Percentiles rank a stretch among this genome's conserved stretches.
phyloP scores from a whole-genome alignment of 2,329 filamentous ascomycete genomes.

The Sarocladiaceae sp. region DNA sequence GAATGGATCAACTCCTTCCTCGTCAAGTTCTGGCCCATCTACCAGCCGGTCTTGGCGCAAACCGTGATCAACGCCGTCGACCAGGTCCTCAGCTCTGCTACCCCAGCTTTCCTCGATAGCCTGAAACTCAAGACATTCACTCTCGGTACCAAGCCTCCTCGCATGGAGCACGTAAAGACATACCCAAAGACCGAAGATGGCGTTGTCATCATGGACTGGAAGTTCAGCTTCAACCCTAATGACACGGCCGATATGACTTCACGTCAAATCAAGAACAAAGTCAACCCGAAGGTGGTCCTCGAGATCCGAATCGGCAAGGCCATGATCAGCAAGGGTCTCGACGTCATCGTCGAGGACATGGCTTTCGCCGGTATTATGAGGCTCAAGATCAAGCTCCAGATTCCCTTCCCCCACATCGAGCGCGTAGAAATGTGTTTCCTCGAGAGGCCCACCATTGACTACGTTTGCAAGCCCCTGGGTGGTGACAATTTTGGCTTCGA shows the following conservation, averaged over 20 bases:
- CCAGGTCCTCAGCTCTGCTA: conserved; percentile 88
- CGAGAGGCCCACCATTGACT: conserved; percentile 83
- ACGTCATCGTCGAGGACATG: conserved; percentile 98
- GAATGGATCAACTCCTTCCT: conserved; percentile 99
- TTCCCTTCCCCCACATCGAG: conserved; percentile 92
- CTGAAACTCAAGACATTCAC: conserved; percentile 90
- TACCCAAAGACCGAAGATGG: conserved; percentile 95
- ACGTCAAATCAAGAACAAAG: conserved; percentile 85
- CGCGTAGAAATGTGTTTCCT: conserved; percentile 93
- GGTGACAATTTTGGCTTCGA: conserved; percentile 95
- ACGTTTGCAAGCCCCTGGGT: conserved; percentile 94
- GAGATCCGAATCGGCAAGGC: conserved; percentile 94
- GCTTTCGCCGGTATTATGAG: conserved; percentile 93
- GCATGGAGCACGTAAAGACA: conserved; percentile 96
- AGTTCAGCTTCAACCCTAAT: conserved; percentile 97
- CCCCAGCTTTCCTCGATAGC: conserved; percentile 87
- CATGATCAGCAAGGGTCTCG: conserved; percentile 92
- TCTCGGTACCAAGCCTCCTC: conserved; percentile 87
- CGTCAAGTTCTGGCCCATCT: conserved; percentile 99
- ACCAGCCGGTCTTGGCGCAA: conserved; percentile 85
- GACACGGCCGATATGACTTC: conserved; percentile 88
- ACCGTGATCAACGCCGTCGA: conserved; percentile 92
- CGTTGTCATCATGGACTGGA: conserved; percentile 98
- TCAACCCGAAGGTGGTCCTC: conserved; percentile 93
- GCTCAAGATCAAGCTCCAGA: conserved; percentile 93